Evolutionary conservation across 352 stramenopile species (phyloP).

Genomic region (Phytophthora ohioensis): DNA sequence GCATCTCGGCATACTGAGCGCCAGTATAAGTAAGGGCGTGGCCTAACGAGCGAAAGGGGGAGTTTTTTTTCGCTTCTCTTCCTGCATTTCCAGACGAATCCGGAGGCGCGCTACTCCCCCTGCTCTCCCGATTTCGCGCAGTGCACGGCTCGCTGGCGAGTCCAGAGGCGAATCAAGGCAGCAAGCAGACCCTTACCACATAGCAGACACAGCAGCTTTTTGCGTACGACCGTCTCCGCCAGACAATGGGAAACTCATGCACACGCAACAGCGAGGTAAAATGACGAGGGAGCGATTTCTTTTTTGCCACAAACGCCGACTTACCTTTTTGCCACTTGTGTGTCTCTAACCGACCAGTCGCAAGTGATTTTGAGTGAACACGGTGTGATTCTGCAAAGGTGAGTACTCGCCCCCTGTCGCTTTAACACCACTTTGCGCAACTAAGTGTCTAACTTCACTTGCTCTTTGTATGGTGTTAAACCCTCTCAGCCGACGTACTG

Average conservation of each 20-base stretch:
- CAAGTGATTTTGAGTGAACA: slow-evolving; percentile 75
- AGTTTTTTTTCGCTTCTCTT: slow-evolving; percentile 42
- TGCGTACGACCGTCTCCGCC: slow-evolving; percentile 10
- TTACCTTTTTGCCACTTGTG: not conserved
- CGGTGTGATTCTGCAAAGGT: slow-evolving; percentile 54
- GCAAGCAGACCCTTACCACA: slow-evolving; percentile 5
- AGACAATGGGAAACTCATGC: slow-evolving; percentile 69
- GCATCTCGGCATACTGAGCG: slow-evolving; percentile 7
- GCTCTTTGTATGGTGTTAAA: not conserved
- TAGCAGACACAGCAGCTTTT: slow-evolving; percentile 10
- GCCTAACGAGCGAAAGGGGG: slow-evolving; percentile 22
- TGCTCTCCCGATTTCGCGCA: slow-evolving; percentile 12
- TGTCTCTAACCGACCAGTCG: slow-evolving; percentile 40
- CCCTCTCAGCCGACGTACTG: slow-evolving; percentile 19
- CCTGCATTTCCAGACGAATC: slow-evolving; percentile 40
- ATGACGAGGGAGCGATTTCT: not conserved
- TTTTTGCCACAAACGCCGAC: not conserved
- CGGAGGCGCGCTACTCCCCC: slow-evolving; percentile 13
- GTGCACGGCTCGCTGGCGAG: slow-evolving; percentile 28
- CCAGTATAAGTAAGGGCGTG: slow-evolving; percentile 36
- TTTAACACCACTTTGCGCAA: slow-evolving; percentile 3
- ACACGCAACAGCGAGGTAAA: slow-evolving; percentile 64
- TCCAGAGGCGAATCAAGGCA: slow-evolving; percentile 15
- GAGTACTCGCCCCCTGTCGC: slow-evolving; percentile 10
- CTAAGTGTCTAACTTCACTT: not conserved